Evolutionary conservation across 768 basidiomycete species (phyloP).

Genomic region (Termitomyces sp.): DNA sequence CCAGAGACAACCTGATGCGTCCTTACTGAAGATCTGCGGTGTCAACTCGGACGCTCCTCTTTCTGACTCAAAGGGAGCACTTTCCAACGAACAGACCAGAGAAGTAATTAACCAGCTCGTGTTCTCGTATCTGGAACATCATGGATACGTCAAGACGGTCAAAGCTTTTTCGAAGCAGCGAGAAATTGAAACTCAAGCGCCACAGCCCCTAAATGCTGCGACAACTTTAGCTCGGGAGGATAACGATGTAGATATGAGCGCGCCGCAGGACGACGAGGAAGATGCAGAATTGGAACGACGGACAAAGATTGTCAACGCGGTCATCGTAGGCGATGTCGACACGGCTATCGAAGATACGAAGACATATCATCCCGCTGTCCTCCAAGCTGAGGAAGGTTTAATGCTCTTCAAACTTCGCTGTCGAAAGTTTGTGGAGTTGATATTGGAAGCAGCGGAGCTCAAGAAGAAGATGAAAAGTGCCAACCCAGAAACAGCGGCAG

Average conservation of each 20-base stretch:
- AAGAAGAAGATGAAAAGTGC: constrained; percentile 54
- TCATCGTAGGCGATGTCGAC: constrained; percentile 71
- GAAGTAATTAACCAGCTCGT: constrained; percentile 71
- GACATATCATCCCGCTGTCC: constrained; percentile 58
- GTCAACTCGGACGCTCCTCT: constrained; percentile 18
- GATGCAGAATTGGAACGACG: constrained; percentile 52
- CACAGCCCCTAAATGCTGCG: constrained; percentile 14
- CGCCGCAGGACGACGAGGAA: constrained; percentile 19
- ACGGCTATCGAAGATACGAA: constrained; percentile 57
- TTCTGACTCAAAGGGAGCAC: constrained; percentile 23
- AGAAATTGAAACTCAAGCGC: constrained; percentile 13
- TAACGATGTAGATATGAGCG: constrained; percentile 50
- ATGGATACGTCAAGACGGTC: constrained; percentile 77
- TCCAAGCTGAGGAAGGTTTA: constrained; percentile 66
- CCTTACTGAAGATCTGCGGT: constrained; percentile 28
- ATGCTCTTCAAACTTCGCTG: constrained; percentile 82
- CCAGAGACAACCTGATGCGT: constrained; percentile 47
- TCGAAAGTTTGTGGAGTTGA: constrained; percentile 82
- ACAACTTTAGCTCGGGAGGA: constrained; percentile 8
- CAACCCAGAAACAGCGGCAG: background rate
- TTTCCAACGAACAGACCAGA: constrained; percentile 53
- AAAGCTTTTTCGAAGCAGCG: constrained; percentile 59
- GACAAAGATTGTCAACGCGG: constrained; percentile 67
- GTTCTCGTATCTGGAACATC: constrained; percentile 77
- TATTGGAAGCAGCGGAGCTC: constrained; percentile 67